Conservation (phyloP, 805 yeast species). For the Lipomyces lipofer region DNA sequence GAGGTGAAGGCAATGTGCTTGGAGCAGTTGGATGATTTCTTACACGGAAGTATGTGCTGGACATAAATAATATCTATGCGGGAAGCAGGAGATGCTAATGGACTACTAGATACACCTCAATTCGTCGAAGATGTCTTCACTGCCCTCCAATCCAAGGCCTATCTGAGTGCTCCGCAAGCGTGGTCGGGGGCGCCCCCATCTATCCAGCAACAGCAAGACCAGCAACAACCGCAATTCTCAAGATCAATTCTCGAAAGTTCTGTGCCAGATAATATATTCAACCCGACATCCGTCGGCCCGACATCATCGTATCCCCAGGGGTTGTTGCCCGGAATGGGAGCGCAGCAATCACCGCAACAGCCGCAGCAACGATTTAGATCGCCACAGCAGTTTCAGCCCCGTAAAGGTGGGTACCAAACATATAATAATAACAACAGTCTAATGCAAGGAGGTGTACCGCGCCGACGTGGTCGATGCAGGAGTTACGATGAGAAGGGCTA, state of each 20-base stretch:
- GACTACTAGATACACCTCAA: constrained; percentile 21
- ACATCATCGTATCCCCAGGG: too few relatives aligned
- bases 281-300: too few relatives aligned
- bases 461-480: constrained; percentile 19
- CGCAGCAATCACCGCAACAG: background rate
- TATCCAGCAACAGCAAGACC: too few relatives aligned
- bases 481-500: constrained; percentile 28
- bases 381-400: background rate
- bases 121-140: constrained; percentile 42
- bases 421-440: background rate
- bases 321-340: too few relatives aligned
- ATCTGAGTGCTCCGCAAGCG: background rate
- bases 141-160: constrained; percentile 33
- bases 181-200: too few relatives aligned
- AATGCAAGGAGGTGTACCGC: background rate
- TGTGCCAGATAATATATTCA: too few relatives aligned
- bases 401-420: background rate
- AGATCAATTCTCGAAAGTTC: too few relatives aligned
- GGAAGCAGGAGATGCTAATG: background rate
- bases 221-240: too few relatives aligned
- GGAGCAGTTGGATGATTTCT: constrained; percentile 45
- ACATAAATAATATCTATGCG: background rate
- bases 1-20: constrained; percentile 41
- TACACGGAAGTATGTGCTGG: constrained; percentile 37
- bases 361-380: constrained; percentile 6